Evolutionary conservation across 108 stramenopile species (phyloP).

Genomic region (Pseudonitzschia multistriata): DNA sequence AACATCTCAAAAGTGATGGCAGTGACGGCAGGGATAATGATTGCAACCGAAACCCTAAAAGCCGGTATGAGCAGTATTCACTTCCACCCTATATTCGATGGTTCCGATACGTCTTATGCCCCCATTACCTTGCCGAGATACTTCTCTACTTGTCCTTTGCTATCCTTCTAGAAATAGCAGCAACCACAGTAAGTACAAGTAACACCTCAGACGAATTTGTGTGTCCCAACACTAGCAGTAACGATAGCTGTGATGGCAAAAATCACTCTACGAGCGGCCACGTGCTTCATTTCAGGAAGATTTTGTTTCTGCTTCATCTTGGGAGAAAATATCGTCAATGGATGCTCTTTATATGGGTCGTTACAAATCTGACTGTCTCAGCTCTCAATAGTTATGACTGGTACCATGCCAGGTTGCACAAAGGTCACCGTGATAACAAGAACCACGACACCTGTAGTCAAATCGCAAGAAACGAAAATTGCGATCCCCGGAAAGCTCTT

Average conservation of each 20-base stretch:
- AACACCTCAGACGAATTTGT: neutral
- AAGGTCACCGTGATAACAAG: neutral
- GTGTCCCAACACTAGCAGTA: constrained; percentile 1
- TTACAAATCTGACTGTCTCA: constrained; percentile 57
- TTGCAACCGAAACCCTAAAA: neutral
- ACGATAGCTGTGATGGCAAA: neutral
- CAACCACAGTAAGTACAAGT: neutral
- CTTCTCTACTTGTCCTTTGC: constrained; percentile 59
- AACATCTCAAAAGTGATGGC: no score
- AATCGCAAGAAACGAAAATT: neutral
- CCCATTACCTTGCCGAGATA: constrained; percentile 78
- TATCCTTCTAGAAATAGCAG: constrained; percentile 24
- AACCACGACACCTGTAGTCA: neutral
- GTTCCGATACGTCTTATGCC: constrained; percentile 61
- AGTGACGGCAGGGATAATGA: neutral
- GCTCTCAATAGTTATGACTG: constrained; percentile 50
- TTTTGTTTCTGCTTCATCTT: neutral
- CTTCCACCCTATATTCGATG: constrained; percentile 51
- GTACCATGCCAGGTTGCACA: constrained; percentile 30
- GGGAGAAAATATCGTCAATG: constrained; percentile 27
- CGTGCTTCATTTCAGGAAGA: neutral
- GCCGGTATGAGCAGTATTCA: constrained; percentile 20
- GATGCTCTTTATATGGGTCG: constrained; percentile 59
- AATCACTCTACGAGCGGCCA: neutral
- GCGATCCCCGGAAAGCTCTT: neutral